Conservation (phyloP, 257 asterid genomes). For the Primulina tabacum region DNA sequence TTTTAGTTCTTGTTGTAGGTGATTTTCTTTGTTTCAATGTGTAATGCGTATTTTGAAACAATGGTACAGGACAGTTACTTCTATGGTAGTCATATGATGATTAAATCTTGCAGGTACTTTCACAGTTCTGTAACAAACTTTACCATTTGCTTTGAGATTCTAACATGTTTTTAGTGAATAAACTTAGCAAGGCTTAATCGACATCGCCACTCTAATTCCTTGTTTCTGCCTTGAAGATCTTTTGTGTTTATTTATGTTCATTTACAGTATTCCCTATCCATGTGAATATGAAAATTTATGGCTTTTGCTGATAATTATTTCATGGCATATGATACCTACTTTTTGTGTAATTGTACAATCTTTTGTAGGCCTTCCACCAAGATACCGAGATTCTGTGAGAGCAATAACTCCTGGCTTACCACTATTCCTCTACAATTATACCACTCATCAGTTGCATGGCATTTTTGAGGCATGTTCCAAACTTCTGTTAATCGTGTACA, state of each 20-base stretch:
- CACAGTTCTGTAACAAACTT: background rate
- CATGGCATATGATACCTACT: background rate
- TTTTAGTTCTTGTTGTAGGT: background rate
- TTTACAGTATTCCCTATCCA: background rate
- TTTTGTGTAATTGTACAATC: background rate
- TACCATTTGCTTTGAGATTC: background rate
- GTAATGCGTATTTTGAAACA: background rate
- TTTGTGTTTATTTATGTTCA: background rate
- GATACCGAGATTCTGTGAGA: conserved; percentile 94
- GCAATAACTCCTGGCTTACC: conserved; percentile 97
- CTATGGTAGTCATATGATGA: background rate
- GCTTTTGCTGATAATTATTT: conserved; percentile 14
- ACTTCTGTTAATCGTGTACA: background rate
- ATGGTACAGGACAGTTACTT: background rate
- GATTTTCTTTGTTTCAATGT: background rate
- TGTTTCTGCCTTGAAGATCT: background rate
- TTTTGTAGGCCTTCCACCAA: conserved; percentile 81
- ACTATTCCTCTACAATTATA: conserved; percentile 78
- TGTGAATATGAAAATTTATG: background rate
- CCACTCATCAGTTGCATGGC: conserved; percentile 97
- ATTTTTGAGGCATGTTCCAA: conserved; percentile 70
- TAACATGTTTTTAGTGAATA: background rate
- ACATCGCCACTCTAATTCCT: background rate
- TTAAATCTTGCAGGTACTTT: background rate
- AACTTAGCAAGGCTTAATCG: background rate